Base-by-base conservation (phyloP, 176 grass and related monocot genomes). In the Dactylis glomerata region DNA sequence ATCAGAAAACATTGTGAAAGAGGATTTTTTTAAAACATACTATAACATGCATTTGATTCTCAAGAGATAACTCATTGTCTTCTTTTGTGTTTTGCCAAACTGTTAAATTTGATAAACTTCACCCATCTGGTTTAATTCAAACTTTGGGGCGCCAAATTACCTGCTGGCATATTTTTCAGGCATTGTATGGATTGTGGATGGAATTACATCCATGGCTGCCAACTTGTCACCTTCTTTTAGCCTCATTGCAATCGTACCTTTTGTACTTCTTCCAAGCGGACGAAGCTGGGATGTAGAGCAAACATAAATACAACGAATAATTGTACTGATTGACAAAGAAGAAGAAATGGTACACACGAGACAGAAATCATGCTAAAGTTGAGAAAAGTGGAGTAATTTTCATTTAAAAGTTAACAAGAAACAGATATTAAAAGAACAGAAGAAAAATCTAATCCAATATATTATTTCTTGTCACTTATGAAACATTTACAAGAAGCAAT, bases 191-290 rank as follows among this genome's bases (percentile, higher is more conserved):
- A 85, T 83, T 34, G 90, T 69, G 70, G 86, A 81, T 71, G 96
- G 91, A 73, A 96, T 96, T 85, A 94, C 86, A 84, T 96, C 91
- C 96, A 99, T 94, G 11, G 93, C 85, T 79, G 96, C 96, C 87
- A 98, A 87, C 78, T 91, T 96, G 70, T 96, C 96, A 8, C 57
- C 87, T 85, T 88, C 91, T 84, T 79, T 96, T 46, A 98, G 88
- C 73, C 31, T 96, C 96, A 95, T 99, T 13, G 96, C 86, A 87
- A 31, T n/a, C n/a, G 64, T 51, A 44, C 96, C 96, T 84, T 82
- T 96, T 54, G 96, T 91, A 81, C 5, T 94, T 85, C 96, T 99
- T 92, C 93, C 86, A 71, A 88, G 68, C 22, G 88, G 44, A 37
- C 96, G 96, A 75, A 99, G 89, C 96, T 99, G 91, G 20, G 76